Conservation (phyloP, 2,329 filamentous ascomycete genomes). For the Colletotrichum ledebouriae region DNA sequence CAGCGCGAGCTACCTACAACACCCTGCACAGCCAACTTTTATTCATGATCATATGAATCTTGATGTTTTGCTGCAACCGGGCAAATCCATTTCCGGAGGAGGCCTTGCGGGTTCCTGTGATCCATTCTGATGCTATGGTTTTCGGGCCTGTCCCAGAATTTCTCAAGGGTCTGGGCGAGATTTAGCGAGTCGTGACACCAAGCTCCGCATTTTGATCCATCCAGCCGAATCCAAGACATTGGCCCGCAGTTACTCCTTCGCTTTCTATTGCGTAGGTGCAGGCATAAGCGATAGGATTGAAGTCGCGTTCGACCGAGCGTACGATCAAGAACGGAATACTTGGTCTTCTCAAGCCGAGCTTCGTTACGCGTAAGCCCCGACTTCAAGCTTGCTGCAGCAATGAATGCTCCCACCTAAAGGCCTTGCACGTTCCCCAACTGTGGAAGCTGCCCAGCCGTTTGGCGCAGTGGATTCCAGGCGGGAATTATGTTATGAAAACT, state of each 20-base stretch:
- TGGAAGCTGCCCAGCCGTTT: constrained; percentile 34
- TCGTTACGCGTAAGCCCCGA: background rate
- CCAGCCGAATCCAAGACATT: constrained; percentile 1
- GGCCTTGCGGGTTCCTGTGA: background rate
- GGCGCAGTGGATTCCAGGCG: constrained; percentile 17
- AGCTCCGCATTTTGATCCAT: background rate
- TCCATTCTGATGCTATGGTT: constrained; percentile 9
- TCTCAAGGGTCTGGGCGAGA: constrained; percentile 14
- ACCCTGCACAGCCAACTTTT: too few species aligned
- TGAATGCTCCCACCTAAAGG: background rate
- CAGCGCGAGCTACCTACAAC: too few species aligned
- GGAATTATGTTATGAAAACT: constrained; percentile 43
- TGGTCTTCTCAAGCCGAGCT: background rate
- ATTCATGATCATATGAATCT: too few species aligned
- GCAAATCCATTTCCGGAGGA: background rate
- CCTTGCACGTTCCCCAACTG: background rate
- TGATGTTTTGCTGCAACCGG: background rate
- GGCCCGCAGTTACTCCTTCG: background rate
- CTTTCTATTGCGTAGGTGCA: too few species aligned
- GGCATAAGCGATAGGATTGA: too few species aligned
- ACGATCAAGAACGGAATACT: background rate
- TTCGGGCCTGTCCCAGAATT: constrained; percentile 16
- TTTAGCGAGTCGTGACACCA: constrained; percentile 2
- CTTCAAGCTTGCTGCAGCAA: too few species aligned
- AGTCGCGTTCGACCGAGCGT: constrained; percentile 1